A percentile compares a stretch with the other conserved stretches of the same genome.
Conservation (phyloP, 2,329 filamentous ascomycete species). For the Alternaria panax region DNA sequence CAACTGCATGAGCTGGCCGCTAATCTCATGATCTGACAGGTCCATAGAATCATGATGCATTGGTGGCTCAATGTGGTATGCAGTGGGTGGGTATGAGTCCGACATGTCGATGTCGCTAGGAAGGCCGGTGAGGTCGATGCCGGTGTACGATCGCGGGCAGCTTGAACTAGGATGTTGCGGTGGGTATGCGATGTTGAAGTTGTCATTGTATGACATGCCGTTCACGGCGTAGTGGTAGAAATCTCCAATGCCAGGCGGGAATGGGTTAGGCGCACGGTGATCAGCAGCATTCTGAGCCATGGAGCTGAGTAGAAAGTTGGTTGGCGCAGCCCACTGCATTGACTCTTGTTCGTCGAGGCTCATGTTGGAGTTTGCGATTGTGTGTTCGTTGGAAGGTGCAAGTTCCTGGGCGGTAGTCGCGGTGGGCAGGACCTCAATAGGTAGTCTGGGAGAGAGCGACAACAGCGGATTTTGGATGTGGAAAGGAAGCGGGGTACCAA, state of each 20-base stretch:
- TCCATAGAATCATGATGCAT: slow-evolving; percentile 31
- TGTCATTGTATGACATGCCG: slow-evolving; percentile 29
- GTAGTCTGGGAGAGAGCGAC: slow-evolving; percentile 19
- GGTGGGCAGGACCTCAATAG: slow-evolving; percentile 21
- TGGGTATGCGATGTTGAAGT: slow-evolving; percentile 32
- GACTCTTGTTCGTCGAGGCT: slow-evolving; percentile 21
- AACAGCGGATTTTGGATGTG: slow-evolving; percentile 23
- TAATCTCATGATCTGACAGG: slow-evolving; percentile 27
- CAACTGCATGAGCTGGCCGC: slow-evolving; percentile 32
- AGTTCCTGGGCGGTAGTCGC: slow-evolving; percentile 22
- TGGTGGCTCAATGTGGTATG: slow-evolving; percentile 42
- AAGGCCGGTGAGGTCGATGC: slow-evolving; percentile 21
- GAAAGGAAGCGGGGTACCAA: slow-evolving; percentile 28
- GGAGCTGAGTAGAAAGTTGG: slow-evolving; percentile 17
- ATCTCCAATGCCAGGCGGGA: slow-evolving; percentile 12
- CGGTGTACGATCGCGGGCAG: slow-evolving; percentile 36
- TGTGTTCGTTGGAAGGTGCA: slow-evolving; percentile 9
- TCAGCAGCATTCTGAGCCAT: slow-evolving; percentile 19
- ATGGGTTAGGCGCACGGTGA: slow-evolving; percentile 22
- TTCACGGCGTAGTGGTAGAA: slow-evolving; percentile 31
- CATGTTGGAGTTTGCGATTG: slow-evolving; percentile 19
- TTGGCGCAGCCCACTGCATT: slow-evolving; percentile 34
- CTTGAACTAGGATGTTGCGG: slow-evolving; percentile 20
- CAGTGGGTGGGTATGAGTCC: slow-evolving; percentile 41
- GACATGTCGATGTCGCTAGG: slow-evolving; percentile 19